Conservation (phyloP, 371 early-diverging fungal species). For the Circinella minor region DNA sequence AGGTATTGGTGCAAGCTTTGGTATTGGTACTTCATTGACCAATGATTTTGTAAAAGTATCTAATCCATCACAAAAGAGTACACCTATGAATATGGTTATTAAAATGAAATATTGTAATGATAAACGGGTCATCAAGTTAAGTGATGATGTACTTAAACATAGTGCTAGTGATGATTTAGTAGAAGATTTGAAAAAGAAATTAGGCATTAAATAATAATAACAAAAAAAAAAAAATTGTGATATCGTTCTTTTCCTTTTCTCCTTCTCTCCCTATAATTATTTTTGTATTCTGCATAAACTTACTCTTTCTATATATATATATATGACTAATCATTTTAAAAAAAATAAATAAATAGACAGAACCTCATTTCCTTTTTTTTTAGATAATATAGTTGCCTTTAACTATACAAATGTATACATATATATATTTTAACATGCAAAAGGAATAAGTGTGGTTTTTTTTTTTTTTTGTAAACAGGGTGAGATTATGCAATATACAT, state of each 20-base stretch:
- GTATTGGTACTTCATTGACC: conserved; percentile 81
- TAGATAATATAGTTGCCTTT: too few relatives aligned
- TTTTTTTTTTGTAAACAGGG: too few relatives aligned
- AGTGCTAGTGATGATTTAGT: conserved; percentile 64
- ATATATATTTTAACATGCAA: too few relatives aligned
- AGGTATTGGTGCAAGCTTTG: conserved; percentile 67
- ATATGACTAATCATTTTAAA: too few relatives aligned
- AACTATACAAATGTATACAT: too few relatives aligned
- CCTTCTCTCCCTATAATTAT: too few relatives aligned
- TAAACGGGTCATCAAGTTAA: conserved; percentile 72
- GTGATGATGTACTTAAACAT: conserved; percentile 71
- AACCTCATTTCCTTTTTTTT: too few relatives aligned
- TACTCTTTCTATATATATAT: too few relatives aligned
- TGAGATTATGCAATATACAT: not conserved
- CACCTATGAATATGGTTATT: conserved; percentile 78
- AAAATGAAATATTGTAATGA: conserved; percentile 68
- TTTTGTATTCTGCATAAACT: too few relatives aligned
- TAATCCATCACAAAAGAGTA: conserved; percentile 41
- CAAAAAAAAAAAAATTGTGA: not conserved
- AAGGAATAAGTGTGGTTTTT: too few relatives aligned
- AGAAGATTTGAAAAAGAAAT: conserved; percentile 41
- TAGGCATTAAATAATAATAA: conserved; percentile 31
- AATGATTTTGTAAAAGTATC: conserved; percentile 65
- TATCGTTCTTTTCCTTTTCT: too few relatives aligned
- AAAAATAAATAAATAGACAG: too few relatives aligned